Percentiles rank a stretch among this genome's conserved stretches.
Conservation (phyloP, 805 yeast genomes). For the Candida railenensis region DNA sequence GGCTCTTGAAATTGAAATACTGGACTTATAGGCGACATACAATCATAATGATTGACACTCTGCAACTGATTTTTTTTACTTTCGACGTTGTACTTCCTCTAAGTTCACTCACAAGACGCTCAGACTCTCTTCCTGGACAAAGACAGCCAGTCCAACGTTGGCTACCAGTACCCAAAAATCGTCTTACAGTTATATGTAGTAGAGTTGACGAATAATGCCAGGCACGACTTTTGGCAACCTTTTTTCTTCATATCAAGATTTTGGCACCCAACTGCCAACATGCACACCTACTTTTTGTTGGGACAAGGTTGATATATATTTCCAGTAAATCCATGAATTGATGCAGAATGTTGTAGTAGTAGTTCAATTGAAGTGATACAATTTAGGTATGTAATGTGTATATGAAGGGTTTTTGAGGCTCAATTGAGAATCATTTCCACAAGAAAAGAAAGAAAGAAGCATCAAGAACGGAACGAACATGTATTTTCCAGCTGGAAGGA, state of each 20-base stretch:
- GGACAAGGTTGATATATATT: background rate
- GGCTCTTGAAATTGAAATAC: no score
- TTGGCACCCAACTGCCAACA: slow-evolving; percentile 5
- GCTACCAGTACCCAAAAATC: background rate
- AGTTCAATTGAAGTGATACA: slow-evolving; percentile 1
- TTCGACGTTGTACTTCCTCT: no score
- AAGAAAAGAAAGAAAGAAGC: no score
- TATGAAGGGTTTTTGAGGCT: background rate
- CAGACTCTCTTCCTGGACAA: background rate
- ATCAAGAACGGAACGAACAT: no score
- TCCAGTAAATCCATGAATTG: background rate
- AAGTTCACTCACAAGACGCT: no score
- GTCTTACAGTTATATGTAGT: background rate
- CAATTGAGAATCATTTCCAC: no score
- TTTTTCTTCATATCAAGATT: background rate
- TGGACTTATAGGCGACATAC: no score
- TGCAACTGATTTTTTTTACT: no score
- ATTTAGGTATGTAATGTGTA: slow-evolving; percentile 2
- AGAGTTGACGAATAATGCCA: slow-evolving; percentile 1
- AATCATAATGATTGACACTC: no score
- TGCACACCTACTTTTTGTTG: slow-evolving; percentile 3
- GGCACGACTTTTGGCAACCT: slow-evolving; percentile 1
- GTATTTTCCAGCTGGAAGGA: no score
- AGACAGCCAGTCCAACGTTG: background rate
- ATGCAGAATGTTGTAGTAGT: background rate